Evolutionary conservation across 1,284 basidiomycete genomes (phyloP).

Genomic region (Omphalotus olearius): DNA sequence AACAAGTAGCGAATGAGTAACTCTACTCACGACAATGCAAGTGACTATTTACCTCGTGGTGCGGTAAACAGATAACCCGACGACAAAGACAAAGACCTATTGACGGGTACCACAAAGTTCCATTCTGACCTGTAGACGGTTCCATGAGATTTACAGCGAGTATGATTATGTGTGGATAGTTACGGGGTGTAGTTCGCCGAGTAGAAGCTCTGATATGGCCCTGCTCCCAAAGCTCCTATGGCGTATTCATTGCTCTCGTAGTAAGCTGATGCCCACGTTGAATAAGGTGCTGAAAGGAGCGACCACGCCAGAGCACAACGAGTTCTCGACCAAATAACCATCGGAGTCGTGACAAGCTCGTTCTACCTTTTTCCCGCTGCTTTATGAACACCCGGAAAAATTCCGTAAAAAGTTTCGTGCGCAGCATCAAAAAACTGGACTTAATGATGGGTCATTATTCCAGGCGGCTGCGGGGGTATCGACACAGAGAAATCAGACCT

Average conservation of each 20-base stretch:
- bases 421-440: no score
- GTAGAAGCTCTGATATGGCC: conserved; percentile 7
- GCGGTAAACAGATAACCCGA: conserved; percentile 11
- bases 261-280: background rate
- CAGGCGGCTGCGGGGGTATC: no score
- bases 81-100: background rate
- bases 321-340: no score
- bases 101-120: conserved; percentile 8
- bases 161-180: background rate
- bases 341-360: no score
- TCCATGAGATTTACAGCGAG: background rate
- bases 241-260: conserved; percentile 8
- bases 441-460: no score
- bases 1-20: background rate
- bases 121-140: conserved; percentile 1
- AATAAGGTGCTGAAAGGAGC: no score
- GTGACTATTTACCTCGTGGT: conserved; percentile 2
- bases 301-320: no score
- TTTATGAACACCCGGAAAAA: no score
- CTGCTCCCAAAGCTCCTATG: conserved; percentile 3
- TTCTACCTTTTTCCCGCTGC: no score
- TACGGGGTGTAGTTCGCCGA: conserved; percentile 10
- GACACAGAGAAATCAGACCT: no score
- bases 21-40: background rate
- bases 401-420: no score